Percentiles rank a stretch among this genome's conserved stretches.
Evolutionary conservation across 306 rosid genomes (phyloP).

Genomic region (Urtica urens): DNA sequence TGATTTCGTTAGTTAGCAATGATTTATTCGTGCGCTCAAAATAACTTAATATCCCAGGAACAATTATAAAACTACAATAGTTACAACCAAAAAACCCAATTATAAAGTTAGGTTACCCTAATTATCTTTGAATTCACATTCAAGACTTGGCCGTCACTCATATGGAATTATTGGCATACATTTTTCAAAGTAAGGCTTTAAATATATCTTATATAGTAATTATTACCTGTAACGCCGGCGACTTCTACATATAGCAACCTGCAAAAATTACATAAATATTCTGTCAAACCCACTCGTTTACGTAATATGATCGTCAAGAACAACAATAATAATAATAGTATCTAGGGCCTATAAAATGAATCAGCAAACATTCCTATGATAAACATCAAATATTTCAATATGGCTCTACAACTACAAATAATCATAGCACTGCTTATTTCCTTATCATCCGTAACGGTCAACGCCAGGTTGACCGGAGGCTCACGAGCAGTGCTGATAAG

Average conservation of each 20-base stretch:
- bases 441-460: too few species aligned
- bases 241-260: constrained; percentile 11
- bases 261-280: neutral
- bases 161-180: neutral
- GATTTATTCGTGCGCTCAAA: neutral
- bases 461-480: too few species aligned
- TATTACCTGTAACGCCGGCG: constrained; percentile 25
- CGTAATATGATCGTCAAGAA: constrained; percentile 19
- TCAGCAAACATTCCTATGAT: too few species aligned
- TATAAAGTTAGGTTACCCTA: too few species aligned
- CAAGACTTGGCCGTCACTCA: too few species aligned
- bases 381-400: too few species aligned
- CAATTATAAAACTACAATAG: neutral
- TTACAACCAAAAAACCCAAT: too few species aligned
- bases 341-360: too few species aligned
- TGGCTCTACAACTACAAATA: constrained; percentile 12
- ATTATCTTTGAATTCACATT: too few species aligned
- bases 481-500: constrained; percentile 5
- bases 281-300: constrained; percentile 15
- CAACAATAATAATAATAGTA: too few species aligned
- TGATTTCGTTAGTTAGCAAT: neutral
- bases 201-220: too few species aligned
- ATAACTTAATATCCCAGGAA: neutral
- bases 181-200: neutral
- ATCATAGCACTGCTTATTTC: neutral